Evolutionary conservation across 164 flowering plant genomes (phyloP).

Genomic region (Annona cherimola): DNA sequence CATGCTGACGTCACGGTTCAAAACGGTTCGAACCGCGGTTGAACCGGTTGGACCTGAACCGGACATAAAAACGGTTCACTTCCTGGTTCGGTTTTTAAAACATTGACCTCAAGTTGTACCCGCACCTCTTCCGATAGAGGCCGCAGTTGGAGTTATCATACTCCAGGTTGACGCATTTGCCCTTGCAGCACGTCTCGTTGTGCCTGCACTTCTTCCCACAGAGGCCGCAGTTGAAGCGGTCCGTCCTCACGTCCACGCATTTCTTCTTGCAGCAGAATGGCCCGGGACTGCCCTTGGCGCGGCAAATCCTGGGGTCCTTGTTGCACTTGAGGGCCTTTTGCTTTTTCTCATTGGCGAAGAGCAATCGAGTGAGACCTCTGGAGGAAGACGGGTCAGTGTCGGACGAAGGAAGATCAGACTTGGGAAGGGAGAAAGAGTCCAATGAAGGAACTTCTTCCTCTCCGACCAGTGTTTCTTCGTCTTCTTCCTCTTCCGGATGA

Average conservation of each 20-base stretch:
- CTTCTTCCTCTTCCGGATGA: neutral
- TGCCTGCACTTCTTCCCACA: conserved; percentile 24
- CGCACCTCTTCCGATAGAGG: conserved; percentile 19
- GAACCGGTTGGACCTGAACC: no score
- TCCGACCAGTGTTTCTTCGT: neutral
- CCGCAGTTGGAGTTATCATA: conserved; percentile 15
- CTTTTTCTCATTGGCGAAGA: neutral
- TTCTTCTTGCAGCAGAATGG: conserved; percentile 16
- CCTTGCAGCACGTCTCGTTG: conserved; percentile 17
- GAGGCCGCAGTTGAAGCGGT: conserved; percentile 16
- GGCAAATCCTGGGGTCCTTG: conserved; percentile 14
- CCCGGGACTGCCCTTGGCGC: conserved; percentile 13
- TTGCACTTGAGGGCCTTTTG: conserved; percentile 2
- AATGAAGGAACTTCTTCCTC: neutral
- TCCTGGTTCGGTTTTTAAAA: no score
- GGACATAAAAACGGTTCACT: no score
- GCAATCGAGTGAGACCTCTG: neutral
- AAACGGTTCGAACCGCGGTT: no score
- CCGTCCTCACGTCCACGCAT: conserved; percentile 18
- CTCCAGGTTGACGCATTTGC: conserved; percentile 16
- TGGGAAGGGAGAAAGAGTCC: neutral
- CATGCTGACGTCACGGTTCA: no score
- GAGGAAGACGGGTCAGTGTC: neutral
- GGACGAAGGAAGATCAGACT: neutral
- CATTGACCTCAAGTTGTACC: conserved; percentile 9